Evolutionary conservation across 2,329 filamentous ascomycete genomes (phyloP), one percentile per base, ranked within the genome.

Genomic region (Trichoderma harzianum): DNA sequence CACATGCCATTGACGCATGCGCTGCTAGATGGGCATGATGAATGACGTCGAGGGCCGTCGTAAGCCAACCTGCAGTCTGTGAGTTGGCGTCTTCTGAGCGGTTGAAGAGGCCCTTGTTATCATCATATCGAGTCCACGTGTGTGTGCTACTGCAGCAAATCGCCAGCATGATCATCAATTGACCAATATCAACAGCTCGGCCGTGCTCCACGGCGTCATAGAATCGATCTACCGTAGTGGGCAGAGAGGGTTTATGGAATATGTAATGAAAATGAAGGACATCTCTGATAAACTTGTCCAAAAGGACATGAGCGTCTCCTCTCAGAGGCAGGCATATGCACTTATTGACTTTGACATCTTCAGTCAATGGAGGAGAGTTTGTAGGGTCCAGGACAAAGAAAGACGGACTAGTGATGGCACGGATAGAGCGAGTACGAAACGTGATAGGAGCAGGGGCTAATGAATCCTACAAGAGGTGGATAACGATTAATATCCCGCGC

Each of bases 301-400:
- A n/a, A 26, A 81, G 68, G 28, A 76, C 62, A 30, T 74, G 77
- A 8, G 75, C 74, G 72, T 81, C 79, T 5, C 79, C 76, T 11
- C 78, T 76, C 11, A 75, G 75, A 34, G 80, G 80, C 10, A 81
- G 53, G 78, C 80, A 81, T 26, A 81, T 78, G 61, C 79, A 80
- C 62, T 75, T 78, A 36, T 77, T 76, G 12, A 79, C 78, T 28
- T 79, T 75, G 14, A 77, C 70, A 1, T 75, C 75, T 2, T 77
- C 74, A 11, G 76, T 73, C 16, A 36, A n/a, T 0, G 74, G 69
- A 0, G 74, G 75, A 8, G 75, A 75, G 1, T 74, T 68, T 11
- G 57, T 74, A 21, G 76, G 72, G n/a, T 75, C 75, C 58, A 79
- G 78, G 18, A 79, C 75, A 21, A 81, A 67, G 60, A 79, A 80